These are phyloP conservation scores for Puccinia horiana DNA, from an alignment of 1,284 basidiomycete genomes.

Conservation along the genomic window DNA sequence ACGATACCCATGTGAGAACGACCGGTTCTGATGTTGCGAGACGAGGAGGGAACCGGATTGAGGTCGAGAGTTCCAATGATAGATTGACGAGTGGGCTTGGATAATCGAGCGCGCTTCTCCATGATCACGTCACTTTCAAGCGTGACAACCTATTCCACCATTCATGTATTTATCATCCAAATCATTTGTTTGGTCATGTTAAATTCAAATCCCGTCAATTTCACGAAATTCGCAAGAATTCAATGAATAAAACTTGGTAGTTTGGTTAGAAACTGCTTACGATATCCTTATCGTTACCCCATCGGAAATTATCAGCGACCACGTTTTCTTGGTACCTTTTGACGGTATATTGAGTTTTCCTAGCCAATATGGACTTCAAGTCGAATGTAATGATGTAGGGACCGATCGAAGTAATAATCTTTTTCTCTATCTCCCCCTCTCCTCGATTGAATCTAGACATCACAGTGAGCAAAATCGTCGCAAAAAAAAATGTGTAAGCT, in stretches of 20 bases:
- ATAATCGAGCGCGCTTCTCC: neutral
- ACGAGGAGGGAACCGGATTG: neutral
- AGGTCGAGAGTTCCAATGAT: neutral
- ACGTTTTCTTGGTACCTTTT: conserved; percentile 82
- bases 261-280: conserved; percentile 62
- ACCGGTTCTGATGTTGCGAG: neutral
- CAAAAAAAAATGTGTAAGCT: neutral
- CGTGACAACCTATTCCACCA: neutral
- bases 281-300: conserved; percentile 91
- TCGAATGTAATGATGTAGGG: conserved; percentile 43
- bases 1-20: neutral
- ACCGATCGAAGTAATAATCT: conserved; percentile 30
- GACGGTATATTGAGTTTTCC: conserved; percentile 48
- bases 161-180: too few relatives aligned
- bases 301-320: conserved; percentile 94
- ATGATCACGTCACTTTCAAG: conserved; percentile 20
- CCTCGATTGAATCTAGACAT: conserved; percentile 68
- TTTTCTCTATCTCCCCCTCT: conserved; percentile 53
- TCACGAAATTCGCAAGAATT: neutral
- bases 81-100: conserved; percentile 6
- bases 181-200: too few relatives aligned
- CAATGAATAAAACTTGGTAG: neutral
- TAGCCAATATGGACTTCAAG: conserved; percentile 50
- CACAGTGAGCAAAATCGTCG: neutral
- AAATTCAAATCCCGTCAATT: too few relatives aligned